Evolutionary conservation across 805 yeast genomes (phyloP), one percentile per base, ranked within the genome.

Genomic region (Candida berthetii): DNA sequence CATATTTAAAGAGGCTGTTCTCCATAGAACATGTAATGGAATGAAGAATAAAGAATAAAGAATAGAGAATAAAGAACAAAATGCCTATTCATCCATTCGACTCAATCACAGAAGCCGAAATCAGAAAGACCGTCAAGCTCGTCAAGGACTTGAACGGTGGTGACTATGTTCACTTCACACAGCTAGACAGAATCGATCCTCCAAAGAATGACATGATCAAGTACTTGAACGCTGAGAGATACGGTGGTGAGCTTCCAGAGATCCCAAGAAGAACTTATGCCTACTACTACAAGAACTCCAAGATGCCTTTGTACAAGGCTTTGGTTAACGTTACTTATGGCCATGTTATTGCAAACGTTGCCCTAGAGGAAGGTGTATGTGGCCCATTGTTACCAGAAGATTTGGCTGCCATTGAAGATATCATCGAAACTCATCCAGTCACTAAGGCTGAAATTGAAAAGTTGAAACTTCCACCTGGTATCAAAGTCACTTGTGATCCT

Each of bases 361-460:
- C 63, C 42, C 68, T 78, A 45, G 79, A 83, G 33, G 69, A 73
- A 54, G 88, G 86, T 39, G 71, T 71, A 41, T 73, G 77, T 47
- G 91, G 89, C 45, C 93, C 95, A 16, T 58, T 82, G 43, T 74
- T 84, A 53, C 82, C 82, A 34, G 85, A 76, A 31, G 88, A 81
- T 54, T 56, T 81, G 58, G 54, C 50, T 37, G 77, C 66, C 36
- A 65, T 77, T 57, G 90, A 84, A 62, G 60, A 61, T 4, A 54
- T 65, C 39, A 69, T 78, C 45, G 54, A 64, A 52, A 52, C 60
- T 20, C 83, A 82, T 55, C 89, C 89, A 16, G 45, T 54, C 2
- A 79, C 82, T 46, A 48, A 59, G 46, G 85, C 80, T 20, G 89
- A 84, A 60, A 69, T 82, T 50, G 84, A 69, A 44, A 82, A 82